Evolutionary conservation across 495 filamentous ascomycete species (phyloP), one percentile per base, ranked within the genome.

Genomic region (Cairneyella variabilis): DNA sequence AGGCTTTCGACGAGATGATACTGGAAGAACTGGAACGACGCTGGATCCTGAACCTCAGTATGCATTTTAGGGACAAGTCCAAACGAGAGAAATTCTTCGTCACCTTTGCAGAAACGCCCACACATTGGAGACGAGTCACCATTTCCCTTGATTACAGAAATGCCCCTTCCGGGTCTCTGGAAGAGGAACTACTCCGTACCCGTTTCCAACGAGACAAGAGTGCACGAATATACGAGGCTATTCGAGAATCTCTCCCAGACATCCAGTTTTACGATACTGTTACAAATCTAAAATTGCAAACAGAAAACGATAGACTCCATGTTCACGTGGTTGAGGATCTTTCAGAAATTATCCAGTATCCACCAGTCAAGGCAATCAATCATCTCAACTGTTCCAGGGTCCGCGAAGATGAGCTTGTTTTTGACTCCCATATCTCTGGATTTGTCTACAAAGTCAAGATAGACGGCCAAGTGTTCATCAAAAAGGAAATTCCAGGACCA

Each of bases 311-410:
- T 22, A 82, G 90, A 42, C 74, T 98, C 43, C 93, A 98, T 69
- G 91, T 98, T 18, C 93, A 97, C 66, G 93, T 98, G 41, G 95
- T 92, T n/a, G 93, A 97, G 66, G 93, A 98, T 68, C 80, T 90
- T 42, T 93, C 97, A 64, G 93, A 98, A 67, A 96, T 90, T 44
- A 93, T 97, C 48, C 82, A 81, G 3, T 97, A 95, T 62, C 93
- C 93, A 2, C 80, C 86, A 0, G 69, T 86, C 27, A 80, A 79
- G 47, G 80, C 87, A 57, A 78, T 97, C 53, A 75, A 83, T 18
- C 92, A 97, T 69, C 73, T 97, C 47, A 63, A 70, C 14, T 90
- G 86, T 58, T 76, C 70, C 14, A 75, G 78, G 25, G 78, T 91
- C 59, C 78, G 71, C 20, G 91, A 97, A 65, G 78, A 78, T 39